Conservation (phyloP, 2,329 filamentous ascomycete species). For the Leptographium flavum region DNA sequence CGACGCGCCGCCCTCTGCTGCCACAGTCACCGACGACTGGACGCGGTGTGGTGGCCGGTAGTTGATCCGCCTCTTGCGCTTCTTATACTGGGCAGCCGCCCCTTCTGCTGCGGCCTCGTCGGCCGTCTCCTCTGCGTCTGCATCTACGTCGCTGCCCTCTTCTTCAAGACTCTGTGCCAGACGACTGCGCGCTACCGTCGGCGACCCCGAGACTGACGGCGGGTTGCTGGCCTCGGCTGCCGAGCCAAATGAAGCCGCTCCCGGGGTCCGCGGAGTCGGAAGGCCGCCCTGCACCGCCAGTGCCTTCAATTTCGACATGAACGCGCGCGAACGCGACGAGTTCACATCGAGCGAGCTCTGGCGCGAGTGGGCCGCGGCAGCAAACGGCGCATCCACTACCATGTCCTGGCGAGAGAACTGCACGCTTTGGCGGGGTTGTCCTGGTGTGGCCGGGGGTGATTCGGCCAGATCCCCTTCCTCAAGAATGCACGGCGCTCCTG, state of each 20-base stretch:
- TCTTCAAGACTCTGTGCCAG: constrained; percentile 21
- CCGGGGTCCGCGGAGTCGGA: constrained; percentile 29
- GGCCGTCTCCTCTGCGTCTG: constrained; percentile 75
- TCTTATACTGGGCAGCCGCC: constrained; percentile 38
- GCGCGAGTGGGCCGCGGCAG: constrained; percentile 27
- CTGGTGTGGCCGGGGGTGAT: constrained; percentile 7
- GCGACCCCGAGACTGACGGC: constrained; percentile 31
- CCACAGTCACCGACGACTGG: constrained; percentile 30
- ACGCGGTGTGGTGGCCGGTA: constrained; percentile 33
- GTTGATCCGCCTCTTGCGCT: constrained; percentile 46
- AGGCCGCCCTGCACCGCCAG: constrained; percentile 42
- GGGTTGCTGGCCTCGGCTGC: constrained; percentile 12
- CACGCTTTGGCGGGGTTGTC: constrained; percentile 44
- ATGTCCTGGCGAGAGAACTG: constrained; percentile 54
- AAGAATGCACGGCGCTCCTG: background rate
- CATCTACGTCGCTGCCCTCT: constrained; percentile 36
- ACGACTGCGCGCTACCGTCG: constrained; percentile 26
- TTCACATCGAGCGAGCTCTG: constrained; percentile 57
- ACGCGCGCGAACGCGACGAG: constrained; percentile 42
- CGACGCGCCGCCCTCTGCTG: constrained; percentile 13
- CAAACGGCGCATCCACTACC: constrained; percentile 25
- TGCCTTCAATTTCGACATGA: constrained; percentile 69
- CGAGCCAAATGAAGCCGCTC: constrained; percentile 3
- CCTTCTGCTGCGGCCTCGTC: constrained; percentile 50
- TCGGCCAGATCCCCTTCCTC: background rate